Base-by-base conservation (phyloP, 1,139 yeast genomes). In the Geotrichum macrosporum region DNA sequence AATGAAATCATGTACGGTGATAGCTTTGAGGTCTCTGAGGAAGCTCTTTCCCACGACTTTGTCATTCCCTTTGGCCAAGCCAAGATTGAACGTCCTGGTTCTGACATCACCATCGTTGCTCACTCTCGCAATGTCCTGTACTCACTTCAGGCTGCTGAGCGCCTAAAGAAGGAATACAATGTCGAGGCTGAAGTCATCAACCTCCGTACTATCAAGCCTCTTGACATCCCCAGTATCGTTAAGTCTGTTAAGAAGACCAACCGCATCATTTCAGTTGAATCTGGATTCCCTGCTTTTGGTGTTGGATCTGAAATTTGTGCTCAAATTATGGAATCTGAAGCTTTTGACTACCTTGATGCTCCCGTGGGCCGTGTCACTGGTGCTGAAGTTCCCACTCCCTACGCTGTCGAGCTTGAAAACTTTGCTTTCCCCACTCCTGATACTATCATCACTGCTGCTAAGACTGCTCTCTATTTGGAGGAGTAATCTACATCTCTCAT, bases 371-470 rank as follows among this genome's bases (percentile, higher is more conserved):
- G 98, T 77, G 94, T 89, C 63, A 94, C 98, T 52, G 98, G 98
- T 70, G 94, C 97, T 66, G 99, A 94, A 74, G 96, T 89, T 32
- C 98, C 99, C 68, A 94, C 98, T 60, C 99, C 99, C 57, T 94
- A 94, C 68, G 96, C 96, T 60, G 79, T 81, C 71, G 94, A 84
- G 73, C 80, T 94, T 67, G 99, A 94, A 78, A 94, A 85, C 73
- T 86, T 92, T 68, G 96, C 98, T 50, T 92, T 94, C 95, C 98
- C 98, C 68, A 95, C 89, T 68, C 78, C 85, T 52, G 94, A 87
- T 65, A 80, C 88, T 57, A 84, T 94, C 61, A 77, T 85, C 67
- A 84, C 92, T 76, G 96, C 95, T 59, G 80, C 82, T 59, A 89
- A 84, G 77, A 84, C 84, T 72, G 96, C 85, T 49, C 77, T 89